Conservation (phyloP, 495 filamentous ascomycete genomes). For the Pyrenula massariospora region DNA sequence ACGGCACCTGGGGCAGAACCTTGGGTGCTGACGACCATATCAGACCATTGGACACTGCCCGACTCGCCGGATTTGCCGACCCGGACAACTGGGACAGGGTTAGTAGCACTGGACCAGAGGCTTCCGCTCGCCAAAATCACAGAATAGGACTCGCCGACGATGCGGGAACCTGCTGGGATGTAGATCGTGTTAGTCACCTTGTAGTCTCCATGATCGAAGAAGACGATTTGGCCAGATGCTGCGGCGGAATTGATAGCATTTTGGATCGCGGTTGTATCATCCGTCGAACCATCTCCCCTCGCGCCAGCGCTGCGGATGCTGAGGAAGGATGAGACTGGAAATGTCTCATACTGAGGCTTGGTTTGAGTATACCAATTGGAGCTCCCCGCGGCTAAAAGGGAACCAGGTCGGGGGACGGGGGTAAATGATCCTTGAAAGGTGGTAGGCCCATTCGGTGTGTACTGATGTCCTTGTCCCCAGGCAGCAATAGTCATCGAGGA, state of each 20-base stretch:
- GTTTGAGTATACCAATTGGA: constrained; percentile 34
- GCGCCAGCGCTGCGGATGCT: constrained; percentile 48
- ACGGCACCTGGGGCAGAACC: constrained; percentile 52
- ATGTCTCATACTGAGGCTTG: constrained; percentile 43
- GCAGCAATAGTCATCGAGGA: constrained; percentile 39
- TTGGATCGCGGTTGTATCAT: constrained; percentile 48
- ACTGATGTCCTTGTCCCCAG: constrained; percentile 44
- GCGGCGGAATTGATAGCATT: constrained; percentile 27
- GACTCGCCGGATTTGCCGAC: constrained; percentile 44
- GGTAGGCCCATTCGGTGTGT: constrained; percentile 26
- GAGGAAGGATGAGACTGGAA: constrained; percentile 39
- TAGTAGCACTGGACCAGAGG: constrained; percentile 46
- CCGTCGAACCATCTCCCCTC: constrained; percentile 56
- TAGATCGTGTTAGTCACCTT: constrained; percentile 32
- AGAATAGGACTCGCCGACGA: constrained; percentile 45
- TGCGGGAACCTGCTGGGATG: constrained; percentile 28
- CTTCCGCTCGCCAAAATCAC: constrained; percentile 53
- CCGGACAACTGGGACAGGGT: constrained; percentile 51
- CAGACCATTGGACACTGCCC: constrained; percentile 45
- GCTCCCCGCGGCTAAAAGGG: constrained; percentile 23
- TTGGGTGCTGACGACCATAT: constrained; percentile 49
- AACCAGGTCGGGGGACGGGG: constrained; percentile 21
- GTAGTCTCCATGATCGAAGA: constrained; percentile 37
- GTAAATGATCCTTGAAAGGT: constrained; percentile 29
- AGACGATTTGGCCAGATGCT: constrained; percentile 29